These are phyloP conservation scores for Raffaelea albimanens DNA, from an alignment of 2,329 filamentous ascomycete genomes.

Conservation along the genomic window DNA sequence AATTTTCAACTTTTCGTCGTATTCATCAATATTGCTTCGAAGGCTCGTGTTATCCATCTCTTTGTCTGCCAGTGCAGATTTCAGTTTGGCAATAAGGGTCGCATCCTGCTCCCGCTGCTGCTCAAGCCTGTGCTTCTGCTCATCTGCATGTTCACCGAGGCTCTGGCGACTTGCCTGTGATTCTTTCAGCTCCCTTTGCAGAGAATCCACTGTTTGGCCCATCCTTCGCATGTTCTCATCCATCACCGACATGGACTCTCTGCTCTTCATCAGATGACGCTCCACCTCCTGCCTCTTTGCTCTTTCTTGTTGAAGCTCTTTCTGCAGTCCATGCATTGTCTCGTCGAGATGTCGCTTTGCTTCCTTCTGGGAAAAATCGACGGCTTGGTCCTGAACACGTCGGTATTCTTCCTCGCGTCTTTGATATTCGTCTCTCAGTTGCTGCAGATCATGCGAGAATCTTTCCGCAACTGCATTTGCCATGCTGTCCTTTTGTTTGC, in stretches of 20 bases:
- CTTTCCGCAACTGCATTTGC: neutral
- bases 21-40: constrained; percentile 3
- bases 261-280: constrained; percentile 8
- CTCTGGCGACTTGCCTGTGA: neutral
- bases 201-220: neutral
- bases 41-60: constrained; percentile 5
- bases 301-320: constrained; percentile 10
- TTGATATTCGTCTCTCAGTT: constrained; percentile 2
- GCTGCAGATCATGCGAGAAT: constrained; percentile 3
- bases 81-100: constrained; percentile 2
- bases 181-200: constrained; percentile 6
- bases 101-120: neutral
- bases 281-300: constrained; percentile 8
- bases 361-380: constrained; percentile 5
- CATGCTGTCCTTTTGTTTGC: constrained; percentile 1
- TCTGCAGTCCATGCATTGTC: constrained; percentile 1
- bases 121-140: constrained; percentile 3
- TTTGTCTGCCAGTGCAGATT: constrained; percentile 4
- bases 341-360: constrained; percentile 4
- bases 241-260: constrained; percentile 1
- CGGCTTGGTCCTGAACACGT: constrained; percentile 2
- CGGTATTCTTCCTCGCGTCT: constrained; percentile 9
- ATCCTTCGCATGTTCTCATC: constrained; percentile 8
- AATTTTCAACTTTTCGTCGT: constrained; percentile 2
- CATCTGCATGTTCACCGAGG: neutral